Base-by-base conservation (phyloP, 163 green algal species). In the Smithsoniella earleae region DNA sequence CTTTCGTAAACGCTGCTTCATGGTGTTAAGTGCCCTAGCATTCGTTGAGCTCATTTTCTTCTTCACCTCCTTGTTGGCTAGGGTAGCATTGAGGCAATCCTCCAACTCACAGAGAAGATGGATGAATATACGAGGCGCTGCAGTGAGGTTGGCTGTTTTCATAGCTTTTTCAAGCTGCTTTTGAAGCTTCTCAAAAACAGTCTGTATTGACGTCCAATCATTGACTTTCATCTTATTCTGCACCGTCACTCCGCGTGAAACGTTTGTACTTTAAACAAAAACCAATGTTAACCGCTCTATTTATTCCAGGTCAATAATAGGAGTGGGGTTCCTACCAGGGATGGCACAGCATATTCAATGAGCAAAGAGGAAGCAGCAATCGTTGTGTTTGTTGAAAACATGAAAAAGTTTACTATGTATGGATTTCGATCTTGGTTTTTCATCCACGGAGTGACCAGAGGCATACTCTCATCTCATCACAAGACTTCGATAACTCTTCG, bases 161-260 rank as follows among this genome's bases (percentile, higher is more conserved):
- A 52, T 65, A 20, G 81, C 79, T 75, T 92, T 93, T 76, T 98
- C 93, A 38, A 98, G 79, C 77, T 96, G 92, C 86, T 96, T 95
- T 83, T 98, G 96, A 28, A 98, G 82, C 82, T 96, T 94, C 63
- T 98, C 92, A 76, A 97, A 98, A 37, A 94, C 79, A 0, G 83
- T 85, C 78, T 95, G 88, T 64, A 99, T 92, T 3, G 89, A 79
- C 0, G 82, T 80, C 91, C 91, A 99, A 79, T 99, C 94, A 58
- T 97, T 97, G 83, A 96, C 97, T 79, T 98, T 91, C 79, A 96
- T 94, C 82, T 97, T 96, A 81, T 97, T 97, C 81, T 92, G 86
- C 73, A 84, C 3, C 28, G n/a, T n/a, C n/a, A n/a, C n/a, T n/a
- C n/a, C n/a, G n/a, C 33, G 43, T 5, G 3, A n/a, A n/a, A n/a